Evolutionary conservation across 2,329 filamentous ascomycete species (phyloP).

Genomic region (Ploettnerulaceae sp.): DNA sequence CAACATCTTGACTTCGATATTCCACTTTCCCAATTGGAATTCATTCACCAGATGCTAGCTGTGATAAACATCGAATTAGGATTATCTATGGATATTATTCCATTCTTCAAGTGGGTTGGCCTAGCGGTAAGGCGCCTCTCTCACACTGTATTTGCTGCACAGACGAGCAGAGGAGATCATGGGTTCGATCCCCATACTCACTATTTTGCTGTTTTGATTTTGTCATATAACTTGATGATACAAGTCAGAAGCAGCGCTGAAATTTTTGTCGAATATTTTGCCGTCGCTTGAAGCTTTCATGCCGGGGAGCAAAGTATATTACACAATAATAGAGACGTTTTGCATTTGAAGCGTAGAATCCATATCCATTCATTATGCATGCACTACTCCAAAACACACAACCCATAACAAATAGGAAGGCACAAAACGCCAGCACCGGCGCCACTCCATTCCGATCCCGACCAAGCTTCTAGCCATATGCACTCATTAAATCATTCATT

Average conservation of each 20-base stretch:
- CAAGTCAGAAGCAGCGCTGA: too few species aligned
- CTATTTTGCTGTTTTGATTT: neutral
- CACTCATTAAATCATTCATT: conserved; percentile 16
- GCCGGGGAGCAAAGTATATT: neutral
- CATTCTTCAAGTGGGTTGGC: too few species aligned
- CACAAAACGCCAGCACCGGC: conserved; percentile 4
- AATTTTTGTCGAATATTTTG: neutral
- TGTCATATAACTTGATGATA: neutral
- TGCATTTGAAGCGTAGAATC: neutral
- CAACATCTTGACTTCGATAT: too few species aligned
- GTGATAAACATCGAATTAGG: too few species aligned
- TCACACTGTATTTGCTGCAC: too few species aligned
- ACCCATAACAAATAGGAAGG: neutral
- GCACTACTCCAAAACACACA: neutral
- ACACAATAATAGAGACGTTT: too few species aligned
- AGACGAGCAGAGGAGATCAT: conserved; percentile 8
- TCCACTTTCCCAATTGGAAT: too few species aligned
- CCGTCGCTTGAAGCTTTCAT: neutral
- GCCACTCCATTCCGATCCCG: neutral
- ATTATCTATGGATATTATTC: too few species aligned
- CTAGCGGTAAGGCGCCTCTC: too few species aligned
- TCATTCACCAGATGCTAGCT: too few species aligned
- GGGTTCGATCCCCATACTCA: conserved; percentile 9
- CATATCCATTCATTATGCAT: neutral
- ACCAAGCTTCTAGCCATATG: conserved; percentile 3